Percentiles rank a stretch among this genome's conserved stretches.
phyloP scores from a whole-genome alignment of 2,329 filamentous ascomycete species.

The Dissoconium aciculare region DNA sequence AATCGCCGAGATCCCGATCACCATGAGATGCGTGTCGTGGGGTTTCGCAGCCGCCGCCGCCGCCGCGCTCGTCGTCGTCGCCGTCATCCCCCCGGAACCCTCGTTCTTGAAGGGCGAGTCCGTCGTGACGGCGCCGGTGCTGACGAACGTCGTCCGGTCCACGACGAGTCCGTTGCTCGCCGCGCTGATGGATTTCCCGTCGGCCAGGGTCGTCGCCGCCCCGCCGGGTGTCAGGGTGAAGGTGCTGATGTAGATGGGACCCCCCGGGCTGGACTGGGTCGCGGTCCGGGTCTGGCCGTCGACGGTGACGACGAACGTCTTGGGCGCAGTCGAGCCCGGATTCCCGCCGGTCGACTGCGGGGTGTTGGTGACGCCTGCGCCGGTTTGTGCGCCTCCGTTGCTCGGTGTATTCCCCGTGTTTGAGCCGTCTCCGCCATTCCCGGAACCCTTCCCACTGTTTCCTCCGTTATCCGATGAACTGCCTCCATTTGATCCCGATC shows the following conservation, averaged over 20 bases:
- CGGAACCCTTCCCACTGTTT: too few relatives aligned
- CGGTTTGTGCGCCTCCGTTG: background rate
- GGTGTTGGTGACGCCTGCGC: conserved; percentile 1
- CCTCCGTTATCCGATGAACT: too few relatives aligned
- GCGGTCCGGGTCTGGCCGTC: conserved; percentile 5
- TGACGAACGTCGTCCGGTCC: background rate
- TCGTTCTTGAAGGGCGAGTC: too few relatives aligned
- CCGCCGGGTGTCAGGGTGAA: conserved; percentile 10
- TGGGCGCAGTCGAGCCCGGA: background rate
- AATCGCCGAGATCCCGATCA: too few relatives aligned
- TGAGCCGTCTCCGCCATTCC: too few relatives aligned
- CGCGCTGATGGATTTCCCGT: conserved; percentile 10
- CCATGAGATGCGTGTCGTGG: too few relatives aligned
- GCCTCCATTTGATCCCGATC: too few relatives aligned
- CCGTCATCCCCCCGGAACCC: background rate
- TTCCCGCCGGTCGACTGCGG: background rate
- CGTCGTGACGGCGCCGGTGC: too few relatives aligned
- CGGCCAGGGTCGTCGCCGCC: conserved; percentile 5
- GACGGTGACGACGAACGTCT: conserved; percentile 7
- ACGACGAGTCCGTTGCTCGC: background rate
- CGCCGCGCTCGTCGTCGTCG: background rate
- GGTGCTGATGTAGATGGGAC: conserved; percentile 6
- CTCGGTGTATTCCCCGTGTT: background rate
- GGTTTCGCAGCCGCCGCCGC: background rate
- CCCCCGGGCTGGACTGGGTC: conserved; percentile 8